Conservation (phyloP, 169 alveolate species). For the Plasmodium berghei region DNA sequence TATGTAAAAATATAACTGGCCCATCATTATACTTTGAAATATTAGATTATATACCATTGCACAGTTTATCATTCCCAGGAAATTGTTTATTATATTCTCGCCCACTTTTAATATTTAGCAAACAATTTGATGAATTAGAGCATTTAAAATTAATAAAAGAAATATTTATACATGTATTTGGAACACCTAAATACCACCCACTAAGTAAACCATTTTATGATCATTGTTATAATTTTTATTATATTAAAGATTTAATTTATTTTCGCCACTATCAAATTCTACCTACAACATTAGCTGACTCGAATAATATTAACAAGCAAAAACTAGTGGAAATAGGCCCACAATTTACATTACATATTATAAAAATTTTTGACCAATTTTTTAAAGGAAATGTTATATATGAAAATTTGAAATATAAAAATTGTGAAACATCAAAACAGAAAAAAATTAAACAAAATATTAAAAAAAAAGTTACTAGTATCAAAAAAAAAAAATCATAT, state of each 20-base stretch:
- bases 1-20: constrained; percentile 95
- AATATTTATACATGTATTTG: constrained; percentile 86
- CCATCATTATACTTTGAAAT: constrained; percentile 95
- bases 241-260: constrained; percentile 91
- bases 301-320: constrained; percentile 88
- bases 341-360: constrained; percentile 54
- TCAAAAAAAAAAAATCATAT: constrained; percentile 13
- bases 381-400: constrained; percentile 59
- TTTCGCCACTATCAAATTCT: constrained; percentile 94
- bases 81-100: constrained; percentile 95
- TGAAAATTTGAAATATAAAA: constrained; percentile 48
- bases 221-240: constrained; percentile 93
- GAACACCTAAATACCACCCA: constrained; percentile 97
- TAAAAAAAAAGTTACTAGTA: constrained; percentile 21
- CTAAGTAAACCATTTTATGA: constrained; percentile 96
- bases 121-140: constrained; percentile 81
- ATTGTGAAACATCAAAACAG: constrained; percentile 38
- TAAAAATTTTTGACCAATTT: constrained; percentile 62
- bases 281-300: constrained; percentile 82
- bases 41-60: constrained; percentile 83
- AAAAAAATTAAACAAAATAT: constrained; percentile 18
- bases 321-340: constrained; percentile 90
- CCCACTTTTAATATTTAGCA: constrained; percentile 95
- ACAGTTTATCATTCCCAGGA: constrained; percentile 89
- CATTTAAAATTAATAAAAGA: constrained; percentile 82